Conservation (phyloP, 441 rosid species). For the Populus hybrid region DNA sequence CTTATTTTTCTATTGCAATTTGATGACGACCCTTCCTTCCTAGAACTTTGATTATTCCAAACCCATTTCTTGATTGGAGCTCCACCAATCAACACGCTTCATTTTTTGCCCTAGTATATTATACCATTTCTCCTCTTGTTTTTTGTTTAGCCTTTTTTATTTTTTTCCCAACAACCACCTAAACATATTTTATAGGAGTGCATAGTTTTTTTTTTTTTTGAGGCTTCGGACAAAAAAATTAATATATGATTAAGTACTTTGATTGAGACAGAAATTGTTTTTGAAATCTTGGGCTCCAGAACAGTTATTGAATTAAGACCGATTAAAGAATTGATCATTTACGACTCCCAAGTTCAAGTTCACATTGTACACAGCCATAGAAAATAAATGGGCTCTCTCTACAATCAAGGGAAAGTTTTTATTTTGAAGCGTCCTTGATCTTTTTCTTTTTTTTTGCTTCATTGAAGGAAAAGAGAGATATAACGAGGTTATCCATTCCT, state of each 20-base stretch:
- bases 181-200: no score
- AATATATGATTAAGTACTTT: no score
- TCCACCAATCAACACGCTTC: conserved; percentile 4
- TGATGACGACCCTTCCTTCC: conserved; percentile 22
- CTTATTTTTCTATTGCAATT: conserved; percentile 11
- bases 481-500: conserved; percentile 19
- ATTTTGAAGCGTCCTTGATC: conserved; percentile 5
- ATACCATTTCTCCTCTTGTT: not conserved
- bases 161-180: not conserved
- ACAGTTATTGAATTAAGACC: not conserved
- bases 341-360: not conserved
- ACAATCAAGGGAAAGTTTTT: conserved; percentile 2
- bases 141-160: not conserved
- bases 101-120: not conserved
- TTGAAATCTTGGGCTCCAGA: no score
- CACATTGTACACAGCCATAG: not conserved
- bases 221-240: no score
- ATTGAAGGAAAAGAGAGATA: conserved; percentile 10
- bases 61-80: conserved; percentile 22
- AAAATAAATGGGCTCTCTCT: not conserved
- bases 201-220: no score
- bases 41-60: conserved; percentile 1
- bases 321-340: not conserved
- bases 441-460: conserved; percentile 1
- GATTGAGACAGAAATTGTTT: no score